Evolutionary conservation across 805 yeast species (phyloP), one percentile per base, ranked within the genome.

Genomic region (Scheffersomyces stipitis): DNA sequence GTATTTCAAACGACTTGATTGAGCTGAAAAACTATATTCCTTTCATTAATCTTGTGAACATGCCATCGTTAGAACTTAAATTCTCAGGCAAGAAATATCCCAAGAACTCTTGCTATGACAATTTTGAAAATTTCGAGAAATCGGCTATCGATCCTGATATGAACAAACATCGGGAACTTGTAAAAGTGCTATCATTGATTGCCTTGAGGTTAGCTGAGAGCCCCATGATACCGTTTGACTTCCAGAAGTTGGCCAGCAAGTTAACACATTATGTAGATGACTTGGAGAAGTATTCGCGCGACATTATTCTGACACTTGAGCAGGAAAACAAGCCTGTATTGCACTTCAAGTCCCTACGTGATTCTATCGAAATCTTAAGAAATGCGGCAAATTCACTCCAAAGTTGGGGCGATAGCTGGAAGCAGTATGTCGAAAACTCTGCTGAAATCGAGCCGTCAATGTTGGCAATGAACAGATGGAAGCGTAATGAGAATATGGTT

Each of bases 201-300:
- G 60, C 75, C 0, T 52, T 88, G n/a, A 71, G 75, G 31, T 52
- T 84, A n/a, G 75, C 81, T 0, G 96, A 89, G 48, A 75, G 73
- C 28, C 95, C 97, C 1, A 58, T 87, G 28, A 66, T 90, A 13
- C 96, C 96, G 2, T 83, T 73, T 46, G 76, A 81, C 52, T 58
- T 86, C 24, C 58, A 54, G 3, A 63, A 65, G 4, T 70, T 78
- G 41, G 75, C 76, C 5, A 54, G 62, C 1, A 62, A 61, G 6
- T 45, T 86, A 40, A 65, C 64, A 15, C 52, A 58, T 1, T 74
- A 74, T 42, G 52, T 71, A 10, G 57, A 64, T 15, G 82, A 78
- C 38, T 58, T 87, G 20, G 66, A 68, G 30, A 47, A 51, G 3
- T 74, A 69, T 44, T 64, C 69, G 12, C 29, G 38, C 3, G 44